phyloP scores from a whole-genome alignment of 352 stramenopile species.

The Elongisporangium senticosum region DNA sequence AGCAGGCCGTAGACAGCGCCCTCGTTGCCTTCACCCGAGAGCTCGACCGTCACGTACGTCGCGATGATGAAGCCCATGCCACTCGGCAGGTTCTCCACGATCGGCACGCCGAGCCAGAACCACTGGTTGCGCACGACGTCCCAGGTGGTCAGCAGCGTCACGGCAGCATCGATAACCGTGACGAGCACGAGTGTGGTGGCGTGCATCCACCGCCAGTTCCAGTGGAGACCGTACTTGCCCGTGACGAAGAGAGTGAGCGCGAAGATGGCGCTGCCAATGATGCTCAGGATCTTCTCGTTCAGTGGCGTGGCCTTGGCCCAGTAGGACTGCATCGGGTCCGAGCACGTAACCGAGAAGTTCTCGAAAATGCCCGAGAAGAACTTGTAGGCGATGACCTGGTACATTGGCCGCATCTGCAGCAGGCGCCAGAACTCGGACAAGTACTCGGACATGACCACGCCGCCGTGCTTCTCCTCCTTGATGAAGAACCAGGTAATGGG shows the following conservation, averaged over 20 bases:
- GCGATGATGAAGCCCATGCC: conserved; percentile 32
- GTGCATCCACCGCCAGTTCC: conserved; percentile 32
- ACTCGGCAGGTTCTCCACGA: conserved; percentile 25
- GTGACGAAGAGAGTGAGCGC: conserved; percentile 16
- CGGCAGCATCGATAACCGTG: conserved; percentile 19
- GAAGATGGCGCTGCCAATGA: conserved; percentile 11
- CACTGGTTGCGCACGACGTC: conserved; percentile 39
- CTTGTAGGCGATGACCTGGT: conserved; percentile 43
- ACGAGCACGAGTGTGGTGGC: conserved; percentile 21
- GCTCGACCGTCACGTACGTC: conserved; percentile 39
- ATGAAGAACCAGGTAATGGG: conserved; percentile 44
- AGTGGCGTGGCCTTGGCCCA: conserved; percentile 25
- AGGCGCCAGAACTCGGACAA: conserved; percentile 26
- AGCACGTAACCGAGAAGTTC: conserved; percentile 24
- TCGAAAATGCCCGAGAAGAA: conserved; percentile 37
- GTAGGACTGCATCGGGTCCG: conserved; percentile 27
- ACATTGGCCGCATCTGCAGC: conserved; percentile 33
- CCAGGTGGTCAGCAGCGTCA: conserved; percentile 28
- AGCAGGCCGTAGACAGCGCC: conserved; percentile 33
- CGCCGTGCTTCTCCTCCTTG: conserved; percentile 31
- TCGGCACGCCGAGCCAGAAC: conserved; percentile 32
- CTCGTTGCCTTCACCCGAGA: conserved; percentile 37
- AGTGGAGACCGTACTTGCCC: conserved; percentile 30
- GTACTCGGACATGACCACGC: conserved; percentile 30
- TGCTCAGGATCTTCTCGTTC: conserved; percentile 20